A percentile compares a stretch with the other conserved stretches of the same genome.
Conservation (phyloP, 2,329 filamentous ascomycete species). For the Decorospora gaudefroyi region DNA sequence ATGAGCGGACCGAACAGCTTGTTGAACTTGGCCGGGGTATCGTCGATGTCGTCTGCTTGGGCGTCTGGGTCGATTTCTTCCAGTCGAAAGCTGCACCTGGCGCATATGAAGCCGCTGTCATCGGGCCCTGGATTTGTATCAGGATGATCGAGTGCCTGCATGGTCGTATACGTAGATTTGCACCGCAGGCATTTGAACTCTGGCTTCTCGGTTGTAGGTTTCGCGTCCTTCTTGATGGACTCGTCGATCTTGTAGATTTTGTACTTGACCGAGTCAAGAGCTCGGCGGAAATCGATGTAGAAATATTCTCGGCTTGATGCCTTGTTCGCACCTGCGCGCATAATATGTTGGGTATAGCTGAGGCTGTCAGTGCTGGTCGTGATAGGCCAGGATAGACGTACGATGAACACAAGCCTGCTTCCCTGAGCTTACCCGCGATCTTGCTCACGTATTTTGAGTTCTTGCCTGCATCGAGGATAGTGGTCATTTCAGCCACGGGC, state of each 20-base stretch:
- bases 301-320: conserved; percentile 91
- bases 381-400: conserved; percentile 52
- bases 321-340: conserved; percentile 78
- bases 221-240: conserved; percentile 80
- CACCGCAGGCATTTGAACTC: conserved; percentile 86
- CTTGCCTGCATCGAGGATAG: conserved; percentile 73
- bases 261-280: conserved; percentile 96
- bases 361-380: conserved; percentile 20
- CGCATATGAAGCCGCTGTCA: conserved; percentile 72
- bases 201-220: conserved; percentile 80
- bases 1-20: conserved; percentile 79
- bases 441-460: conserved; percentile 92
- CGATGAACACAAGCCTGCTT: conserved; percentile 83
- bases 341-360: conserved; percentile 74
- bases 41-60: conserved; percentile 45
- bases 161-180: conserved; percentile 81
- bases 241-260: conserved; percentile 86
- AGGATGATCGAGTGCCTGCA: conserved; percentile 82
- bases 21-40: conserved; percentile 61
- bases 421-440: conserved; percentile 79
- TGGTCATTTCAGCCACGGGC: conserved; percentile 84
- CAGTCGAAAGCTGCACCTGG: conserved; percentile 71
- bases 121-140: conserved; percentile 58
- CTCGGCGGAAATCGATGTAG: conserved; percentile 92
- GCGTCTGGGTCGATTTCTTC: conserved; percentile 36